Base-by-base conservation (phyloP, 306 rosid genomes). In the Trichosanthes truncata region DNA sequence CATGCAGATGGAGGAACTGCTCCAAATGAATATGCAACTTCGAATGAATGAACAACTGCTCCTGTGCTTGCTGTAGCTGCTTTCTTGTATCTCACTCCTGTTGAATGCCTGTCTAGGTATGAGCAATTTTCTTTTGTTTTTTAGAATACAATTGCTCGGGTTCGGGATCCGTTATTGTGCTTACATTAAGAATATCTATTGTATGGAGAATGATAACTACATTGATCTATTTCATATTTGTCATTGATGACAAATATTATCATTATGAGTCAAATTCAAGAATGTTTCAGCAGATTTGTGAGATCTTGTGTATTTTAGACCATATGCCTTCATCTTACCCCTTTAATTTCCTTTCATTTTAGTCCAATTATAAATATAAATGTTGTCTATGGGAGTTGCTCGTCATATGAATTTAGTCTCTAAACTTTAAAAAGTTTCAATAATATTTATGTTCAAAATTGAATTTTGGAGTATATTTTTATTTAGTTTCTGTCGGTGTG, bases 61-160 rank as follows among this genome's bases (percentile, higher is more conserved):
- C 48, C 52, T 51, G 63, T 74, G 78, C 41, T 31, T 46, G 56
- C 45, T 26, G 26, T 9, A 46, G 40, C 57, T 45, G 57, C 8
- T 72, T 14, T 31, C 10, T 74, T 21, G 78, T 29, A 74, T 51
- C 59, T n/a, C 41, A 48, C 23, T 72, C 41, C 8, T 46, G 59
- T 26, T 14, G 77, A 26, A 72, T 48, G 41, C 35, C 53, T 69
- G 38, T 29, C 2, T 73, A 26, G 60, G 78, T 71, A 71, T 74
- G 78, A 74, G 78, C 62, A 74, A 74, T 74, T 33, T 74, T 74
- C 48, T 74, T 49, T 31, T 52, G 63, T 74, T 74, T 74, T n/a
- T 74, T 51, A 71, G 78, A 74, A 74, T 29, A 33, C 20, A 31
- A 74, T 74, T 74, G 78, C 62, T 74, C 78, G 4, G 60, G 26